These are phyloP conservation scores for Ceratocystiopsis minuta DNA, from an alignment of 2,329 filamentous ascomycete species.

Conservation along the genomic window DNA sequence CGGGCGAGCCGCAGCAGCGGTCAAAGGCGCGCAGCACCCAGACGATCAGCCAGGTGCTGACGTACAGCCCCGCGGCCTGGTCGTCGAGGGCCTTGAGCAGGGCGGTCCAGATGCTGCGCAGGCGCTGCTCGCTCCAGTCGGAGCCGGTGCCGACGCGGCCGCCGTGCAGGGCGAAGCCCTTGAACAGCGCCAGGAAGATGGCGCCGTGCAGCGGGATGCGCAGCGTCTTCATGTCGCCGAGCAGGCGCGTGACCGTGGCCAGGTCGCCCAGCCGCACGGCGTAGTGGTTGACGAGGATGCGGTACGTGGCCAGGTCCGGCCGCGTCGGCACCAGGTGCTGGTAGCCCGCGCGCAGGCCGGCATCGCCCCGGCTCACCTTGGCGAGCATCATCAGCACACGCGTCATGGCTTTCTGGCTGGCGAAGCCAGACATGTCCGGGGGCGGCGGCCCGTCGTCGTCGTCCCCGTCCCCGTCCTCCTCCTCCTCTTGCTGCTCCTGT, in stretches of 20 bases:
- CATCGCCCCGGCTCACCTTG: conserved; percentile 33
- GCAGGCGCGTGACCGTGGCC: conserved; percentile 46
- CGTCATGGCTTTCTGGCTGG: conserved; percentile 30
- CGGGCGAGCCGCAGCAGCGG: conserved; percentile 30
- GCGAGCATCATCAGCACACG: conserved; percentile 40
- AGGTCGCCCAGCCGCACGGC: conserved; percentile 52
- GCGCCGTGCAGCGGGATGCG: conserved; percentile 52
- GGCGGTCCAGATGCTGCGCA: conserved; percentile 49
- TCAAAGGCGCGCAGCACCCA: conserved; percentile 46
- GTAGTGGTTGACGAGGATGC: conserved; percentile 61
- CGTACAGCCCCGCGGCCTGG: conserved; percentile 26
- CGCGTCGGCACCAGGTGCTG: conserved; percentile 49
- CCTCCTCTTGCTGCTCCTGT: no score
- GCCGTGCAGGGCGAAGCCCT: conserved; percentile 63
- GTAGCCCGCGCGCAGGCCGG: conserved; percentile 30
- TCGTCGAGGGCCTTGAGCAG: conserved; percentile 38
- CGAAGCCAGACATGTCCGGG: conserved; percentile 18
- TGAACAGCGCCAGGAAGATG: conserved; percentile 66
- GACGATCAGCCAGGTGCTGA: conserved; percentile 42
- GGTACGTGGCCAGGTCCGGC: conserved; percentile 64
- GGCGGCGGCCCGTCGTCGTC: background rate
- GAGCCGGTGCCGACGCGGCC: conserved; percentile 36
- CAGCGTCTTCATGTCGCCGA: conserved; percentile 64
- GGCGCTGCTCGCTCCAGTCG: conserved; percentile 53
- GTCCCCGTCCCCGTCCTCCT: no score